A percentile compares a stretch with the other conserved stretches of the same genome.
Evolutionary conservation across 2,329 filamentous ascomycete genomes (phyloP).

Genomic region (Botrytis deweyae): DNA sequence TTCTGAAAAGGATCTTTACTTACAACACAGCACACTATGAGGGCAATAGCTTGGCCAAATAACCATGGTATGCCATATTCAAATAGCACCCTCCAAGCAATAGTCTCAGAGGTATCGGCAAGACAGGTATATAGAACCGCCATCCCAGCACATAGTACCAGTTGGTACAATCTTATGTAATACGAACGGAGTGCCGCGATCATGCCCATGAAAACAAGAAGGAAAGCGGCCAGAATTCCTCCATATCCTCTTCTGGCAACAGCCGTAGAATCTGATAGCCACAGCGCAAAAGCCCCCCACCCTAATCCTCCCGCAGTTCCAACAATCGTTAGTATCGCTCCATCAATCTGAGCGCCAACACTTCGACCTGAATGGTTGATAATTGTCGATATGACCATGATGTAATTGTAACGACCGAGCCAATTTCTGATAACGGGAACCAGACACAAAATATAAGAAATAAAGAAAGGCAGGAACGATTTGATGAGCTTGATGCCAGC

Average conservation of each 20-base stretch:
- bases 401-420: constrained; percentile 55
- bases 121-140: constrained; percentile 55
- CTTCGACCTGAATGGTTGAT: constrained; percentile 58
- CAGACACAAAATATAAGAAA: constrained; percentile 56
- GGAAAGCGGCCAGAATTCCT: constrained; percentile 55
- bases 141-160: constrained; percentile 55
- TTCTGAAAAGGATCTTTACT: background rate
- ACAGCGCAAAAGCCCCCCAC: constrained; percentile 55
- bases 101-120: constrained; percentile 47
- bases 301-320: constrained; percentile 54
- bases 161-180: constrained; percentile 56
- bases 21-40: constrained; percentile 47
- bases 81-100: constrained; percentile 52
- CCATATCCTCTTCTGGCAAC: constrained; percentile 51
- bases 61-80: constrained; percentile 56
- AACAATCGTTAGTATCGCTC: constrained; percentile 51
- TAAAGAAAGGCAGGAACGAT: constrained; percentile 56
- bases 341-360: constrained; percentile 57
- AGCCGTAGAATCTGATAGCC: constrained; percentile 52
- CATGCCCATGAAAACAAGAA: constrained; percentile 52
- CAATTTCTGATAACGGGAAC: constrained; percentile 49
- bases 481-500: constrained; percentile 53
- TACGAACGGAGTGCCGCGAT: constrained; percentile 55
- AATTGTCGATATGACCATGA: constrained; percentile 57
- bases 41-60: constrained; percentile 53